Base-by-base conservation (phyloP, 768 basidiomycete species). In the Xerocomellus amylosporus region DNA sequence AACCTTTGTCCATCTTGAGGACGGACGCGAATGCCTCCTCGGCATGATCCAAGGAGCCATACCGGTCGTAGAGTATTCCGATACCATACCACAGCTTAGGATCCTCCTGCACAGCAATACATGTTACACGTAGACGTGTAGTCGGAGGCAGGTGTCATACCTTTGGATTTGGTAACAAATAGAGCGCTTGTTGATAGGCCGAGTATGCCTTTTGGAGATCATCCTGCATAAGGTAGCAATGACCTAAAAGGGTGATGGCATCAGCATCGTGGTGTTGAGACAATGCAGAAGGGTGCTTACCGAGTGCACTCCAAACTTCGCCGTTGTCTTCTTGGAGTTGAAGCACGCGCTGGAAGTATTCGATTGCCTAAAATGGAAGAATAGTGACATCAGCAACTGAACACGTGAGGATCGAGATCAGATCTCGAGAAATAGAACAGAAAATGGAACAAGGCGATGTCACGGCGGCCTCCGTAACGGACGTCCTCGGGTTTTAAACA, bases 71-170 rank as follows among this genome's bases (percentile, higher is more conserved):
- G 33, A 98, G 85, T 53, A 98, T 98, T 33, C 97, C 97, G 68
- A 99, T 98, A 34, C 97, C 97, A 69, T 98, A 99, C 97, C 97
- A 99, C 9, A 99, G 79, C 68, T 98, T 98, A 5, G 96, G 95
- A 71, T 99, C 97, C 82, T 98, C 86, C 80, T 86, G 63, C 30
- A 55, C 30, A 43, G 37, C 42, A 50, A 19, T 12, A 48, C 47
- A 45, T 33, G 54, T 60, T 44, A 58, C 24, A 46, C 5, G 55
- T 46, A 51, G 58, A 31, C 30, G 46, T 42, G 22, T 14, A 0
- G 49, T 28, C 5, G 22, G 49, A 28, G 51, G 37, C 40, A 20
- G 17, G n/a, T 22, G 54, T 64, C 71, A 28, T 62, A 90, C 92
- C 79, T 97, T 97, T 15, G 96, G 96, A 64, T 96, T 95, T 3